These are phyloP conservation scores for Candida glucosophila DNA, from an alignment of 1,139 yeast species.

Conservation along the genomic window DNA sequence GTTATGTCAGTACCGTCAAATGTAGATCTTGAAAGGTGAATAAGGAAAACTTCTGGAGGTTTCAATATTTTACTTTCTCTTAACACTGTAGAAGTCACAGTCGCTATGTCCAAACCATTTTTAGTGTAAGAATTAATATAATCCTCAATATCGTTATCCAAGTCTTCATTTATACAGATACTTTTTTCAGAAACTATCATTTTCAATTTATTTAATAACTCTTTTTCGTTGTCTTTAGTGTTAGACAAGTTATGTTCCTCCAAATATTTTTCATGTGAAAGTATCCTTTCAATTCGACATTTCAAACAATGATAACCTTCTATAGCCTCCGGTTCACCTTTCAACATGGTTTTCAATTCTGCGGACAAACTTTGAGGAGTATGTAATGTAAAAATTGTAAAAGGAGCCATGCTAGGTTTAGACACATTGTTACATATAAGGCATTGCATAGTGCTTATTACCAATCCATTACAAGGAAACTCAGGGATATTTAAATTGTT, in stretches of 20 bases:
- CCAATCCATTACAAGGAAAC: constrained; percentile 68
- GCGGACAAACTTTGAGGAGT: constrained; percentile 55
- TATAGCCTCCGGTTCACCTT: constrained; percentile 58
- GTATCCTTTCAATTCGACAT: constrained; percentile 50
- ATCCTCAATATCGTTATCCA: constrained; percentile 33
- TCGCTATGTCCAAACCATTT: constrained; percentile 34
- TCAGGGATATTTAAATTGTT: constrained; percentile 36
- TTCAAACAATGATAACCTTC: constrained; percentile 73
- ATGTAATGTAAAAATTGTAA: constrained; percentile 64
- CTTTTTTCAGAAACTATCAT: constrained; percentile 19
- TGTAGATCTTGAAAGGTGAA: constrained; percentile 78
- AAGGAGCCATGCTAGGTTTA: constrained; percentile 50
- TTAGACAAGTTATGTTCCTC: constrained; percentile 7
- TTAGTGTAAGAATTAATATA: constrained; percentile 40
- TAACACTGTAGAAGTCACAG: constrained; percentile 54
- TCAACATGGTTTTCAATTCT: constrained; percentile 45
- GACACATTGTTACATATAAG: constrained; percentile 58
- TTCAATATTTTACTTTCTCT: constrained; percentile 53
- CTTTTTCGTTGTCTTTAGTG: constrained; percentile 9
- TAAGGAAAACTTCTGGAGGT: constrained; percentile 62
- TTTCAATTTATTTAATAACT: constrained; percentile 18
- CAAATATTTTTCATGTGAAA: constrained; percentile 21
- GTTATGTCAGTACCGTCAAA: constrained; percentile 63
- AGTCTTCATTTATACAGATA: constrained; percentile 55
- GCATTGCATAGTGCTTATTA: constrained; percentile 63